Conservation (phyloP, 2,329 filamentous ascomycete species). For the Davidsoniella australis region DNA sequence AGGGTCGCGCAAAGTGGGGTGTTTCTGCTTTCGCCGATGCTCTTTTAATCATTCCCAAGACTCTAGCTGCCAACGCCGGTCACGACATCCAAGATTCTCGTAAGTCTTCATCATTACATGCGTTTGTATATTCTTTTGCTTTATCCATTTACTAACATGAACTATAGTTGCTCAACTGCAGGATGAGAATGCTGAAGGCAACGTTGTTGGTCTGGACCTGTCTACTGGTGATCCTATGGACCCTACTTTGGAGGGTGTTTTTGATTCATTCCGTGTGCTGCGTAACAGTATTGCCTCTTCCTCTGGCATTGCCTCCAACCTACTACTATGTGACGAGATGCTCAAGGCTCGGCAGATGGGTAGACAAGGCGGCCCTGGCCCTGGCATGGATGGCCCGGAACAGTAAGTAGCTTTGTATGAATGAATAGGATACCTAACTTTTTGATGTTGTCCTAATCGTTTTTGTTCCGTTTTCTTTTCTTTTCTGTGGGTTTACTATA, state of each 20-base stretch:
- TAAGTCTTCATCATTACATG: constrained; percentile 31
- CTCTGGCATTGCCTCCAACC: constrained; percentile 85
- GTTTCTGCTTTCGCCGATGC: constrained; percentile 91
- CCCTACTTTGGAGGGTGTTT: constrained; percentile 78
- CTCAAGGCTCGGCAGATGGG: constrained; percentile 96
- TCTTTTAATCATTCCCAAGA: constrained; percentile 90
- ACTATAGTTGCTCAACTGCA: constrained; percentile 61
- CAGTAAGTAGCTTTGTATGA: constrained; percentile 25
- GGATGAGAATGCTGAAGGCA: constrained; percentile 71
- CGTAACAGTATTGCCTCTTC: constrained; percentile 88
- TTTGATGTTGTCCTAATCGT: constrained; percentile 4
- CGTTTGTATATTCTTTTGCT: constrained; percentile 10
- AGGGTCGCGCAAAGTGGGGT: constrained; percentile 95
- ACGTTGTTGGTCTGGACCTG: constrained; percentile 73
- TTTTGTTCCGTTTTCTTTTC: constrained; percentile 1
- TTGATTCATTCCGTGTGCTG: constrained; percentile 88
- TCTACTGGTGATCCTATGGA: constrained; percentile 87
- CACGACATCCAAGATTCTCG: constrained; percentile 91
- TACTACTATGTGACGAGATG: constrained; percentile 90
- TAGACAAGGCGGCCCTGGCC: constrained; percentile 41
- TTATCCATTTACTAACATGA: constrained; percentile 13
- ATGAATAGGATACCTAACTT: constrained; percentile 4
- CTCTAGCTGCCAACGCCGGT: constrained; percentile 83
- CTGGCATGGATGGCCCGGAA: constrained; percentile 45
- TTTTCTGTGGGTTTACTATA: constrained; percentile 3